phyloP scores from a whole-genome alignment of 192 early-diverging fungal genomes.

The Umbelopsis vinacea region DNA sequence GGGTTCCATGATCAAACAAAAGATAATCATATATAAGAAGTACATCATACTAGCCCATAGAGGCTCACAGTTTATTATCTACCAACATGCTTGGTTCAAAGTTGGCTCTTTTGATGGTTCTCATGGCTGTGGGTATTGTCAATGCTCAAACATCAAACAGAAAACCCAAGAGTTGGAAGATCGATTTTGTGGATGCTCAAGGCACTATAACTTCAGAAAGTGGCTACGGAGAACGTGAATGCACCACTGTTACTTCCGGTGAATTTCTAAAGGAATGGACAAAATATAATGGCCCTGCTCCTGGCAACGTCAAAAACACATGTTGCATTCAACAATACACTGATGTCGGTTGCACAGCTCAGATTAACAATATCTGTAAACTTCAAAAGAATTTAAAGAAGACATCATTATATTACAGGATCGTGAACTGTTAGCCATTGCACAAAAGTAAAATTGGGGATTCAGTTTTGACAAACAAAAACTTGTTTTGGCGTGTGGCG shows the following conservation, averaged over 20 bases:
- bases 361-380: neutral
- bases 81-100: neutral
- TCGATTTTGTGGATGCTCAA: neutral
- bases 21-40: too few species aligned
- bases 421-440: neutral
- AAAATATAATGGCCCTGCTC: neutral
- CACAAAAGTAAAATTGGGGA: too few species aligned
- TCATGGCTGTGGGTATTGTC: neutral
- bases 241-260: neutral
- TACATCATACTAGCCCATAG: too few species aligned
- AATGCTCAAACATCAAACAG: neutral
- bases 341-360: neutral
- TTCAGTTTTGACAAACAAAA: too few species aligned
- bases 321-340: neutral
- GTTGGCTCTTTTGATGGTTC: neutral
- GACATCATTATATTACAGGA: neutral
- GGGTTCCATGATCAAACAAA: too few species aligned
- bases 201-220: neutral
- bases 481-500: too few species aligned
- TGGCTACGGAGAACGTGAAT: neutral
- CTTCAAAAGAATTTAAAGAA: neutral
- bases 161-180: neutral
- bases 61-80: too few species aligned
- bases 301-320: neutral
- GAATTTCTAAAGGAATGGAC: neutral